These are phyloP conservation scores for Hansenula sp. DNA, from an alignment of 1,139 yeast genomes.

Conservation along the genomic window DNA sequence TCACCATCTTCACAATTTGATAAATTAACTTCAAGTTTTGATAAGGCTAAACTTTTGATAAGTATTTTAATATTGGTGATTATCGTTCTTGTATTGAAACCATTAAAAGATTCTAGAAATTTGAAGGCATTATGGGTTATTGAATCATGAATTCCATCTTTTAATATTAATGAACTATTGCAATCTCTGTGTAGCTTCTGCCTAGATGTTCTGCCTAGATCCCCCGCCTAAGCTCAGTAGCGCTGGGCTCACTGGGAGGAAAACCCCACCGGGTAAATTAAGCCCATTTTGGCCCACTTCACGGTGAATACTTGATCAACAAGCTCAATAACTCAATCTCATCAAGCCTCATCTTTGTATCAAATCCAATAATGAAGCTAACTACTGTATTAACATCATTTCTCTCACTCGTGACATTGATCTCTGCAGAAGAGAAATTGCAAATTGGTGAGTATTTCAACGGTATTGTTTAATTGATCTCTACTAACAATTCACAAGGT, in stretches of 20 bases:
- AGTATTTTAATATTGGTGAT: constrained; percentile 54
- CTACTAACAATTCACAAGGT: background rate
- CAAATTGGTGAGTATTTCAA: constrained; percentile 22
- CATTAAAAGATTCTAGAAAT: constrained; percentile 52
- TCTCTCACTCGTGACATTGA: background rate
- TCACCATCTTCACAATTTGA: constrained; percentile 88
- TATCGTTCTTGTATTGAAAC: constrained; percentile 45
- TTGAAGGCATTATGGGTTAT: constrained; percentile 33
- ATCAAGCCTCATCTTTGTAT: too few species aligned
- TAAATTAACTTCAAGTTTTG: constrained; percentile 62
- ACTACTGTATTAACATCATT: background rate
- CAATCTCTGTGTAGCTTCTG: background rate
- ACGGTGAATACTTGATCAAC: too few species aligned
- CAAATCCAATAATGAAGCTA: background rate
- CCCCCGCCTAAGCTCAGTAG: too few species aligned
- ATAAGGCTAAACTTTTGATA: constrained; percentile 53
- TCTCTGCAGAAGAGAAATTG: constrained; percentile 17
- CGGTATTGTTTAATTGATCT: too few species aligned
- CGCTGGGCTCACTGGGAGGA: too few species aligned
- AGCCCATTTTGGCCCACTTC: too few species aligned
- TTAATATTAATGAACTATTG: background rate
- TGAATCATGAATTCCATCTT: constrained; percentile 1
- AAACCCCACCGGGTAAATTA: too few species aligned
- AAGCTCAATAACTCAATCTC: too few species aligned
- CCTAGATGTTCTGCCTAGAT: background rate